A percentile compares a stretch with the other conserved stretches of the same genome.
These are phyloP conservation scores for Bipolaris zeicola DNA, from an alignment of 2,329 filamentous ascomycete species.

Conservation along the genomic window DNA sequence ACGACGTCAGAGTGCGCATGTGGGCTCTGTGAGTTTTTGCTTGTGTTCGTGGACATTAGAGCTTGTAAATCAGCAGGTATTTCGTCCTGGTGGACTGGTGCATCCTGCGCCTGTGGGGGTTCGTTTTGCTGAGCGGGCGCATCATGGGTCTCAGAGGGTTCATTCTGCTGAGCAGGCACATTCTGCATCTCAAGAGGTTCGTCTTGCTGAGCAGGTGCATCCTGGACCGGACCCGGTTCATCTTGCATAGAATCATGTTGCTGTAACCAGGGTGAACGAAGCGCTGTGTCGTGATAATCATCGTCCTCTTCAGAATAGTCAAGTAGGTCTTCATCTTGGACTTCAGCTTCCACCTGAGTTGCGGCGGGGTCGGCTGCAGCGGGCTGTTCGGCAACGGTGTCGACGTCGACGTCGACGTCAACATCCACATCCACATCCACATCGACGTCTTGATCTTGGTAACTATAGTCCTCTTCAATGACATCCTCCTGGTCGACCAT, in stretches of 20 bases:
- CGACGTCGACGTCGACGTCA: conserved; percentile 16
- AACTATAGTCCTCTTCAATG: conserved; percentile 35
- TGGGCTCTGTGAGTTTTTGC: conserved; percentile 9
- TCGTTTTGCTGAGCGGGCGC: not conserved
- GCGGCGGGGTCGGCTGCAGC: not conserved
- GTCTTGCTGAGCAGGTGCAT: conserved; percentile 2
- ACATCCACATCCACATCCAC: conserved; percentile 11
- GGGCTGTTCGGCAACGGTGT: conserved; percentile 12
- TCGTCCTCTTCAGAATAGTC: conserved; percentile 46
- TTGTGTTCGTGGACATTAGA: conserved; percentile 2
- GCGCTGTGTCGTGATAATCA: conserved; percentile 9
- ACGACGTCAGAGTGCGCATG: not conserved
- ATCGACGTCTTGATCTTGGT: conserved; percentile 3
- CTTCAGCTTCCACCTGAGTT: conserved; percentile 1
- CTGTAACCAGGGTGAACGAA: conserved; percentile 4
- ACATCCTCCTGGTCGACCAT: conserved; percentile 46
- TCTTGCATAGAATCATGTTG: conserved; percentile 6
- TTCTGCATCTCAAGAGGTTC: conserved; percentile 1
- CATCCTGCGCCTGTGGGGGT: not conserved
- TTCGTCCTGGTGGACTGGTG: conserved; percentile 9
- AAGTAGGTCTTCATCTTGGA: conserved; percentile 38
- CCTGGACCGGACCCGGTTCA: not conserved
- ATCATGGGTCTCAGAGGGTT: not conserved
- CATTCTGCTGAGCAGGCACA: conserved; percentile 8
- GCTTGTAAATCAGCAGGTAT: conserved; percentile 16